phyloP scores from a whole-genome alignment of 2,329 filamentous ascomycete genomes.

The Penicillium corylophilum region DNA sequence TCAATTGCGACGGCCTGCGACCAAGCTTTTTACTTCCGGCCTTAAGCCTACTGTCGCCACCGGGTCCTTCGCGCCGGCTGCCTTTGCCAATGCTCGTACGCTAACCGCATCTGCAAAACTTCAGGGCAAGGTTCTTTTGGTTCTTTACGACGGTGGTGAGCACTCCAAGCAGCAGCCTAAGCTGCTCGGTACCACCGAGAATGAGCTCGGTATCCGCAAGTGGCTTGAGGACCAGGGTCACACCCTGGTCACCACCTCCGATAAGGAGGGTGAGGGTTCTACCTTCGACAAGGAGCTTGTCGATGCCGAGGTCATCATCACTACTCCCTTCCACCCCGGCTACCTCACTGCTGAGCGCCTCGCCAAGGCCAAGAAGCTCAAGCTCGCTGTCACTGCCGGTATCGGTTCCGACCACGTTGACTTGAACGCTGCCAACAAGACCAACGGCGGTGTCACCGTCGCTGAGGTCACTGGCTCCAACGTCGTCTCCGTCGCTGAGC shows the following conservation, averaged over 20 bases:
- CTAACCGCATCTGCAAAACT: slow-evolving; percentile 64
- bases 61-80: slow-evolving; percentile 30
- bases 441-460: slow-evolving; percentile 95
- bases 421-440: slow-evolving; percentile 94
- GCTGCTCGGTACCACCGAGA: slow-evolving; percentile 93
- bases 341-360: slow-evolving; percentile 97
- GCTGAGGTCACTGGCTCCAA: slow-evolving; percentile 98
- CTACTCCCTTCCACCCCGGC: slow-evolving; percentile 97
- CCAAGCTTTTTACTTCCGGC: slow-evolving; percentile 50
- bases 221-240: slow-evolving; percentile 98
- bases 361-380: slow-evolving; percentile 97
- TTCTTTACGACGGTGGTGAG: slow-evolving; percentile 85
- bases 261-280: slow-evolving; percentile 94
- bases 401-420: slow-evolving; percentile 99
- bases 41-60: slow-evolving; percentile 28
- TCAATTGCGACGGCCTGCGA: slow-evolving; percentile 54
- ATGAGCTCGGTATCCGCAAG: slow-evolving; percentile 94
- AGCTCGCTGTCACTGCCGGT: slow-evolving; percentile 93
- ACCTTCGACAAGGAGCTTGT: slow-evolving; percentile 94
- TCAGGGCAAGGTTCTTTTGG: slow-evolving; percentile 93
- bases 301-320: slow-evolving; percentile 98
- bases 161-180: slow-evolving; percentile 86
- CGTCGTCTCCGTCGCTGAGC: slow-evolving; percentile 97
- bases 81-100: slow-evolving; percentile 55
- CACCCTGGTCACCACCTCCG: slow-evolving; percentile 92